phyloP scores from a whole-genome alignment of 2,329 filamentous ascomycete species.

The Ascochyta clinopodiicola region DNA sequence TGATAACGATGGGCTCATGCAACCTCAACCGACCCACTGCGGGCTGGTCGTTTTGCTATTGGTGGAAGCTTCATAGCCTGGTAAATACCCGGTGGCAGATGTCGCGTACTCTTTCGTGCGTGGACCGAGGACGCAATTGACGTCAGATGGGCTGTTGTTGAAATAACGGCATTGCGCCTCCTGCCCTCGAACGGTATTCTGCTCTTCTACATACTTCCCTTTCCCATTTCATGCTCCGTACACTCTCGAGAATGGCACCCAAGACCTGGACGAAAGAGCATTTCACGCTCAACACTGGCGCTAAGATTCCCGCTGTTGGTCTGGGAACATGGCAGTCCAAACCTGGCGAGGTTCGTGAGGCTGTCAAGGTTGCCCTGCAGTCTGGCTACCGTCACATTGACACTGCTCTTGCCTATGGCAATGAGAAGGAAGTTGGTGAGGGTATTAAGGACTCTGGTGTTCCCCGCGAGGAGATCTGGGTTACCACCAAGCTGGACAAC shows the following conservation, averaged over 20 bases:
- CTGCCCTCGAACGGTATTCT: not conserved
- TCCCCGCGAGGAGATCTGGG: slow-evolving; percentile 71
- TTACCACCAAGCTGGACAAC: slow-evolving; percentile 86
- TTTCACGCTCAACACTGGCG: slow-evolving; percentile 59
- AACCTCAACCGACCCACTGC: slow-evolving; percentile 7
- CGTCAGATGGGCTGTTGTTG: slow-evolving; percentile 17
- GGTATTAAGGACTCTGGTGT: slow-evolving; percentile 73
- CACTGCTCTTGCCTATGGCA: slow-evolving; percentile 78
- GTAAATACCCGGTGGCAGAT: slow-evolving; percentile 14
- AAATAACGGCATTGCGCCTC: slow-evolving; percentile 13
- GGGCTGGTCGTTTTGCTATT: slow-evolving; percentile 7
- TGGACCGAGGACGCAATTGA: slow-evolving; percentile 19
- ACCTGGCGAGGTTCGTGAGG: slow-evolving; percentile 71
- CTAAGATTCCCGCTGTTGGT: slow-evolving; percentile 77
- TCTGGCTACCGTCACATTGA: slow-evolving; percentile 78
- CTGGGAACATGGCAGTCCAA: slow-evolving; percentile 81
- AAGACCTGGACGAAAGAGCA: slow-evolving; percentile 48
- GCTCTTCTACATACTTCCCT: slow-evolving; percentile 1
- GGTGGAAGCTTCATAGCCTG: slow-evolving; percentile 3
- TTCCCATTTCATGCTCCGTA: slow-evolving; percentile 29
- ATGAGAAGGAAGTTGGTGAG: slow-evolving; percentile 75
- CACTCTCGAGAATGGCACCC: slow-evolving; percentile 38
- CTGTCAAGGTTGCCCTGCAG: slow-evolving; percentile 72
- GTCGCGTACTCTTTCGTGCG: slow-evolving; percentile 14
- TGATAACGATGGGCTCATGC: slow-evolving; percentile 9